phyloP scores from a whole-genome alignment of 805 yeast species.

The Wickerhamomyces bisporus region DNA sequence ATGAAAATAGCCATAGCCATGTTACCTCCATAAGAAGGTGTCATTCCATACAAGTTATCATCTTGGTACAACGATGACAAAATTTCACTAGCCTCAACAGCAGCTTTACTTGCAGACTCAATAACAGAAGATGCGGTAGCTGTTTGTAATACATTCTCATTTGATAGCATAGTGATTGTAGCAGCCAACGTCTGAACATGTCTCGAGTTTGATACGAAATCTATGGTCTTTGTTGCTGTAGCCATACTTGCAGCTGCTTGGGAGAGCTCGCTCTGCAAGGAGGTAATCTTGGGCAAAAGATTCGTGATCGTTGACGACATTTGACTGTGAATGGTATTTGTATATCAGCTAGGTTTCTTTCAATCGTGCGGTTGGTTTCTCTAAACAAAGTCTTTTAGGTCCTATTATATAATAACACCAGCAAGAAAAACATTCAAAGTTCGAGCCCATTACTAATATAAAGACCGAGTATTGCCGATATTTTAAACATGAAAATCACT shows the following conservation, averaged over 20 bases:
- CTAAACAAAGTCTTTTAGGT: no score
- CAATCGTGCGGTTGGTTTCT: no score
- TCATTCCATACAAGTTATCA: constrained; percentile 31
- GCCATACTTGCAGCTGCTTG: constrained; percentile 13
- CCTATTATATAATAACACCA: no score
- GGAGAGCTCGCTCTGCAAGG: constrained; percentile 9
- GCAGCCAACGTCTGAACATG: constrained; percentile 15
- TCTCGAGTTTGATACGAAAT: constrained; percentile 13
- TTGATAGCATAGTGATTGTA: constrained; percentile 10
- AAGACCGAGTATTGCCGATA: no score
- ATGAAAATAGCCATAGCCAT: constrained; percentile 50
- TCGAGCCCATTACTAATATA: no score
- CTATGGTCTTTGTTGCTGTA: constrained; percentile 12
- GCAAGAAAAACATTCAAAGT: no score
- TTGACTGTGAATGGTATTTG: no score
- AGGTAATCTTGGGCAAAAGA: constrained; percentile 12
- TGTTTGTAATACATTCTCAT: constrained; percentile 13
- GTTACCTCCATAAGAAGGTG: constrained; percentile 56
- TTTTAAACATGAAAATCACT: no score
- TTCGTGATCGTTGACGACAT: constrained; percentile 9
- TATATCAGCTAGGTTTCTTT: no score
- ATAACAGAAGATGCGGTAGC: constrained; percentile 9
- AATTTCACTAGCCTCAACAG: constrained; percentile 1
- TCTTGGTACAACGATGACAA: constrained; percentile 7
- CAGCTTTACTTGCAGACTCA: constrained; percentile 9